These are phyloP conservation scores for Bidens hawaiensis DNA, from an alignment of 140 eudicot genomes.

Conservation along the genomic window DNA sequence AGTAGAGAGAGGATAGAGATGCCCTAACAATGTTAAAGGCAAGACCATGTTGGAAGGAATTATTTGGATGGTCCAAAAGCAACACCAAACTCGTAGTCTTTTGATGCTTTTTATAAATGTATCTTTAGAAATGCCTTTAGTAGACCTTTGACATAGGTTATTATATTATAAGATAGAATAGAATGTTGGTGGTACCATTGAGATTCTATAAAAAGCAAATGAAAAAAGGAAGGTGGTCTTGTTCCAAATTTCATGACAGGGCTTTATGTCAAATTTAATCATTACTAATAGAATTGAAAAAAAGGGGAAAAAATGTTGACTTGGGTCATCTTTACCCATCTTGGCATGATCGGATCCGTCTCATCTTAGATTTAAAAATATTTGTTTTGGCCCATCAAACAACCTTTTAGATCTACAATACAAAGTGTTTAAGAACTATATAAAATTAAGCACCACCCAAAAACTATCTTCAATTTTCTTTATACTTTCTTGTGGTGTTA, in stretches of 20 bases:
- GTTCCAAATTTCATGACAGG: neutral
- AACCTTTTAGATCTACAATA: too few species aligned
- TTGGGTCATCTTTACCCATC: neutral
- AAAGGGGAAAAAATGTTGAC: neutral
- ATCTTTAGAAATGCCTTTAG: constrained; percentile 16
- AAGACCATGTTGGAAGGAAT: constrained; percentile 12
- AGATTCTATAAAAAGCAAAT: constrained; percentile 9
- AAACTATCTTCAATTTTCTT: too few species aligned
- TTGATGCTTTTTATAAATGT: constrained; percentile 28
- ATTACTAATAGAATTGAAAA: neutral
- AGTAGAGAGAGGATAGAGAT: neutral
- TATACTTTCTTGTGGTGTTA: too few species aligned
- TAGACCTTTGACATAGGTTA: constrained; percentile 26
- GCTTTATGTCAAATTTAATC: neutral
- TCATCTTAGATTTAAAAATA: too few species aligned
- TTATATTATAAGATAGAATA: neutral
- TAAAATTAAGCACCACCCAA: too few species aligned
- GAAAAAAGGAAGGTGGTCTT: neutral
- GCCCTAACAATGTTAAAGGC: constrained; percentile 7
- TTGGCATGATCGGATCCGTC: too few species aligned
- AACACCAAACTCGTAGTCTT: constrained; percentile 5
- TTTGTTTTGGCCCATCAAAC: too few species aligned
- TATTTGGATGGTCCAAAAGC: constrained; percentile 10
- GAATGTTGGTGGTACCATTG: constrained; percentile 26
- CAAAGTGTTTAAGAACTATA: too few species aligned